Conservation (phyloP, 176 grass and related monocot genomes). For the Triticum aestivum region DNA sequence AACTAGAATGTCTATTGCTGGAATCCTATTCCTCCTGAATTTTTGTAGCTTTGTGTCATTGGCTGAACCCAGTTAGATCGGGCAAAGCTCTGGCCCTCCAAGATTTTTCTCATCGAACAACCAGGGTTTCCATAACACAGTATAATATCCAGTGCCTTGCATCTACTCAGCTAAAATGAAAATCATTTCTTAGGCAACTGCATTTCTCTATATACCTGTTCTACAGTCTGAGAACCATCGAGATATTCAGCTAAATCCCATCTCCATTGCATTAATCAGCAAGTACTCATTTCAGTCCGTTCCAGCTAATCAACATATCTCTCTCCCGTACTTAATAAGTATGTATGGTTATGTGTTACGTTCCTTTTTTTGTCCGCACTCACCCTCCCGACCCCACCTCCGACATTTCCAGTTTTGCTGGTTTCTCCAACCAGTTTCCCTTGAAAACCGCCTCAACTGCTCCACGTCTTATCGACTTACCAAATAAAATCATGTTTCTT, state of each 20-base stretch:
- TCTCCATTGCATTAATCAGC: not conserved
- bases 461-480: not conserved
- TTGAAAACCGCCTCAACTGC: not conserved
- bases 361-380: not conserved
- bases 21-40: not conserved
- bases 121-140: not conserved
- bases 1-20: not conserved
- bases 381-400: not conserved
- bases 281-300: not conserved
- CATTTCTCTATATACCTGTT: not conserved
- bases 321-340: not conserved
- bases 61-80: not conserved
- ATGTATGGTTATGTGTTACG: not conserved
- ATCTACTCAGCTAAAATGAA: slow-evolving; percentile 1
- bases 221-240: not conserved
- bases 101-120: not conserved
- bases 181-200: not conserved
- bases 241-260: no score
- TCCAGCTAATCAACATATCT: not conserved
- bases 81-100: not conserved
- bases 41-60: not conserved
- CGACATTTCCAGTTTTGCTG: not conserved
- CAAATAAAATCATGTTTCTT: not conserved
- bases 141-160: not conserved
- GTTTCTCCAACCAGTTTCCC: not conserved